Evolutionary conservation across 2,329 filamentous ascomycete species (phyloP), one percentile per base, ranked within the genome.

Genomic region (Pseudogymnoascus sp.): DNA sequence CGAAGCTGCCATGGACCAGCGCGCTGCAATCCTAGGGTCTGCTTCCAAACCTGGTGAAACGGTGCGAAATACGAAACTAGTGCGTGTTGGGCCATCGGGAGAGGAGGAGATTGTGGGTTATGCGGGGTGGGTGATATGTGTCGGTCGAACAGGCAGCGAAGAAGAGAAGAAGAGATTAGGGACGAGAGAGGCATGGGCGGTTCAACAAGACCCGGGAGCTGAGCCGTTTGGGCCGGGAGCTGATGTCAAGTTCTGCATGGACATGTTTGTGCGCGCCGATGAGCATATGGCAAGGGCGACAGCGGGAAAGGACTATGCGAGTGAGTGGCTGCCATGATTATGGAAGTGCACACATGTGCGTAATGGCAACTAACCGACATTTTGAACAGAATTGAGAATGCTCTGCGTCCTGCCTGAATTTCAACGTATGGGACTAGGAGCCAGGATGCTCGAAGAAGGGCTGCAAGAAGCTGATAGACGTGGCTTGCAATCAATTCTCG

Each of bases 371-470:
- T 32, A 32, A 37, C 47, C 62, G n/a, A 60, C 16, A 11, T 12
- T 14, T 14, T 7, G 9, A n/a, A n/a, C 12, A 66, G 67, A 70
- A 64, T 62, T 70, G 7, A 59, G 60, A 38, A 41, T 60, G 7
- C 62, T 70, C 2, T 50, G 65, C 4, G 60, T 71, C 6, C 50
- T 61, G 2, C 68, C 67, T 6, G 5, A 59, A 0, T 60, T 62
- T 41, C 69, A 70, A 57, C 59, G 68, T 5, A 62, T 50, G 4
- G 68, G 69, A 0, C 66, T 70, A 7, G 69, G 69, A 1, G 63
- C 63, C 1, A 38, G 34, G n/a, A 28, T 71, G 3, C 61, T 70
- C 0, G 61, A 64, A 50, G 60, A 65, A 9, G 67, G 67, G 1
- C 22, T 70, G 0, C 57, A 60, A 18, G 58, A 64, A 11, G 65